Conservation (phyloP, 1,284 basidiomycete species). For the Testicularia cyperi region DNA sequence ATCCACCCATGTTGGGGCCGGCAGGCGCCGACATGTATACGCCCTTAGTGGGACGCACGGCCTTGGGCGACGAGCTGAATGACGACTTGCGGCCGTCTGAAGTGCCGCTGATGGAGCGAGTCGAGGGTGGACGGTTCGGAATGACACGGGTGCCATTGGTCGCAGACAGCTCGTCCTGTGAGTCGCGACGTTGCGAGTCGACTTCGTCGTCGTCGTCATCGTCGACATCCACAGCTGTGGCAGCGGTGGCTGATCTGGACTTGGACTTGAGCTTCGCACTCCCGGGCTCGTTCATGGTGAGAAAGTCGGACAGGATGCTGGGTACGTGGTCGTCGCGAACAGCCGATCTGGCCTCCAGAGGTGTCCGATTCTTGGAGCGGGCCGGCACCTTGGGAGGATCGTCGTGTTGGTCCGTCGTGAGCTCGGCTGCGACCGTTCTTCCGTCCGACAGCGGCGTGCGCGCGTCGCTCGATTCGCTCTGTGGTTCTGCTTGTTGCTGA, state of each 20-base stretch:
- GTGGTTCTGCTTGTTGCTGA: too few relatives aligned
- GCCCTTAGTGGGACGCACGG: slow-evolving; percentile 18
- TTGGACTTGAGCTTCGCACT: too few relatives aligned
- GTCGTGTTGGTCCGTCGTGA: too few relatives aligned
- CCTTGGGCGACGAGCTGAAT: slow-evolving; percentile 18
- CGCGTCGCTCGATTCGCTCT: too few relatives aligned
- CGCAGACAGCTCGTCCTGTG: not conserved
- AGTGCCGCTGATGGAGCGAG: slow-evolving; percentile 10
- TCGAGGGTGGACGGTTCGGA: slow-evolving; percentile 1
- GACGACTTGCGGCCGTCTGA: slow-evolving; percentile 21
- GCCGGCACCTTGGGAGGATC: not conserved
- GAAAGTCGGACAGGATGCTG: slow-evolving; percentile 28
- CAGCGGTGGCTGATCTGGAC: too few relatives aligned
- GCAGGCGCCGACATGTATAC: slow-evolving; percentile 23
- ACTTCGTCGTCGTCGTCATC: too few relatives aligned
- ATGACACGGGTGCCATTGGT: not conserved
- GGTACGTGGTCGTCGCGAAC: slow-evolving; percentile 20
- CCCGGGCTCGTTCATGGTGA: slow-evolving; percentile 30
- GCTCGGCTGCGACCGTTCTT: too few relatives aligned
- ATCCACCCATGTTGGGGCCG: slow-evolving; percentile 31
- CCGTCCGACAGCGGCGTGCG: too few relatives aligned
- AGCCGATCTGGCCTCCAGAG: slow-evolving; percentile 25
- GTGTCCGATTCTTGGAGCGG: slow-evolving; percentile 6
- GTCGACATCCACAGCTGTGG: too few relatives aligned
- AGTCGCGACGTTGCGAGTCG: too few relatives aligned